phyloP scores from a whole-genome alignment of 2,329 filamentous ascomycete species.

The Pestalotiopsis sp. region DNA sequence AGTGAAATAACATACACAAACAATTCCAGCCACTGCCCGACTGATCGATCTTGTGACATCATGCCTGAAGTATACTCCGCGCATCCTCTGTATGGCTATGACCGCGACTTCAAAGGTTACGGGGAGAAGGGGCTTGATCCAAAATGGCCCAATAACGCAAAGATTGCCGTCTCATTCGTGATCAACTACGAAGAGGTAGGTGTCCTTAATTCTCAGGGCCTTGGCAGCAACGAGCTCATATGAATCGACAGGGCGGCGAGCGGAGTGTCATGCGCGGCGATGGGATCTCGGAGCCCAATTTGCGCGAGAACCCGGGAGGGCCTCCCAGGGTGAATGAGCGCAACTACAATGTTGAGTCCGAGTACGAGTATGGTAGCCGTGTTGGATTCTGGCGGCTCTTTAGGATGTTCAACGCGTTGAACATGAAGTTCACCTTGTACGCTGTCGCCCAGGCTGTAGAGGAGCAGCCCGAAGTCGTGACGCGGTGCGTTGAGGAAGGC shows the following conservation, averaged over 20 bases:
- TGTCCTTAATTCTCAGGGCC: too few species aligned
- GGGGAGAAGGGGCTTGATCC: conserved; percentile 39
- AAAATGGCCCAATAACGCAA: conserved; percentile 43
- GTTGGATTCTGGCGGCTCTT: conserved; percentile 53
- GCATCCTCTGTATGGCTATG: conserved; percentile 32
- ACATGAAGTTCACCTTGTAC: conserved; percentile 53
- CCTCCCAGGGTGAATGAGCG: conserved; percentile 42
- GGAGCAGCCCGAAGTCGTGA: conserved; percentile 48
- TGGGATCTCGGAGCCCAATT: conserved; percentile 36
- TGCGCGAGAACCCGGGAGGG: conserved; percentile 40
- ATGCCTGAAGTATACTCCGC: conserved; percentile 31
- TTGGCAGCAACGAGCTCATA: neutral
- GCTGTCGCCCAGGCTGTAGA: conserved; percentile 52
- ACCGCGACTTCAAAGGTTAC: conserved; percentile 40
- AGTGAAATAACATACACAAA: neutral
- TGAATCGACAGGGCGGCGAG: neutral
- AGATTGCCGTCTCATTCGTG: conserved; percentile 47
- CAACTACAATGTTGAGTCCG: conserved; percentile 48
- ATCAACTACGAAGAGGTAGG: conserved; percentile 47
- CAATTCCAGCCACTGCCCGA: neutral
- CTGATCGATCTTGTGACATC: neutral
- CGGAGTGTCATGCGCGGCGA: conserved; percentile 40
- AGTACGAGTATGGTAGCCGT: conserved; percentile 54
- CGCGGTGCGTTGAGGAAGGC: conserved; percentile 48
- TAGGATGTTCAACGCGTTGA: conserved; percentile 47